Conservation (phyloP, 1,284 basidiomycete genomes). For the Somion occarium region DNA sequence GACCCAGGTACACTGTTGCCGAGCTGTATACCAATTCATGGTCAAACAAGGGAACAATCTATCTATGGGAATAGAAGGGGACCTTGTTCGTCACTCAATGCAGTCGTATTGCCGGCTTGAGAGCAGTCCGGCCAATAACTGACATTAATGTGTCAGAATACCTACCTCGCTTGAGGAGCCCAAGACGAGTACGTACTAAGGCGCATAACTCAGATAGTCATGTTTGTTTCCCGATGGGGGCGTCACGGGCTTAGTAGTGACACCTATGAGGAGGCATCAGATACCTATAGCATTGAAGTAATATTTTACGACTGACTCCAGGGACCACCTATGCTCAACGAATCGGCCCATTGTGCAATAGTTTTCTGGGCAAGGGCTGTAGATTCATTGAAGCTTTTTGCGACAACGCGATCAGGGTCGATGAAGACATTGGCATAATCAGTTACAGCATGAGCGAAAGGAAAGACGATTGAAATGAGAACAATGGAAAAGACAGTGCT, state of each 20-base stretch:
- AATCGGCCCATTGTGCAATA: slow-evolving; percentile 40
- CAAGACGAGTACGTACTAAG: slow-evolving; percentile 46
- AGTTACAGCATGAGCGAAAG: slow-evolving; percentile 18
- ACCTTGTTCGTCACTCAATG: slow-evolving; percentile 41
- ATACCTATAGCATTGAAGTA: not conserved
- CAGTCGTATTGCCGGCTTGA: slow-evolving; percentile 35
- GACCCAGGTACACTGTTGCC: slow-evolving; percentile 55
- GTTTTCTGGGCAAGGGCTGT: slow-evolving; percentile 38
- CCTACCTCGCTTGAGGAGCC: no score
- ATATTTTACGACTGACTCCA: slow-evolving; percentile 41
- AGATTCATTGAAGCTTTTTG: slow-evolving; percentile 30
- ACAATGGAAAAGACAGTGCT: slow-evolving; percentile 16
- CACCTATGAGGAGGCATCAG: slow-evolving; percentile 36
- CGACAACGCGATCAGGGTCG: slow-evolving; percentile 41
- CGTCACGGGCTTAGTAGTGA: slow-evolving; percentile 39
- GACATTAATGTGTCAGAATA: not conserved
- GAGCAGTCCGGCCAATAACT: slow-evolving; percentile 61
- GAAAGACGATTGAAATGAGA: slow-evolving; percentile 11
- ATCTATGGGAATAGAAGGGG: slow-evolving; percentile 10
- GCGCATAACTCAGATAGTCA: slow-evolving; percentile 54
- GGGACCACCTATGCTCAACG: slow-evolving; percentile 37
- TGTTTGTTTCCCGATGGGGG: slow-evolving; percentile 40
- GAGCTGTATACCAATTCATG: slow-evolving; percentile 32
- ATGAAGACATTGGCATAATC: slow-evolving; percentile 50
- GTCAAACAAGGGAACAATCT: not conserved